Conservation (phyloP, 805 yeast genomes). For the Yamadazyma kitorensis region DNA sequence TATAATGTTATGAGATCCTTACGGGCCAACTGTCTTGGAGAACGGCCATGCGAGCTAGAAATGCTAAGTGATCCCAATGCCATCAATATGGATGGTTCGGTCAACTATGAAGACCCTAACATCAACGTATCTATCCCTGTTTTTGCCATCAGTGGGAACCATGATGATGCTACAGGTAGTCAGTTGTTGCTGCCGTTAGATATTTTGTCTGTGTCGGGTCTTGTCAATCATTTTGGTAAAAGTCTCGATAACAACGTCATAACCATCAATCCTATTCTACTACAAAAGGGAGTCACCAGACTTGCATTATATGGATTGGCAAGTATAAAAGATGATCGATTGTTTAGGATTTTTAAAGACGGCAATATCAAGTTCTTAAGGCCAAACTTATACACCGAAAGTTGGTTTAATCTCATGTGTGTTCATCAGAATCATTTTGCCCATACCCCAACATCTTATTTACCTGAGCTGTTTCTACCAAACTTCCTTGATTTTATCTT, state of each 20-base stretch:
- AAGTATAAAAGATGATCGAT: conserved; percentile 83
- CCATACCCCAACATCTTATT: conserved; percentile 73
- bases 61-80: conserved; percentile 73
- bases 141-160: conserved; percentile 92
- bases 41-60: conserved; percentile 82
- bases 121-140: conserved; percentile 85
- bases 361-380: conserved; percentile 75
- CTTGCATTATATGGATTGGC: conserved; percentile 88
- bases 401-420: conserved; percentile 82
- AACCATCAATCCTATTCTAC: conserved; percentile 67
- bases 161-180: conserved; percentile 93
- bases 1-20: conserved; percentile 76
- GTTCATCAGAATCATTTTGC: conserved; percentile 90
- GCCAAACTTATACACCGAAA: conserved; percentile 55
- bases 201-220: conserved; percentile 73
- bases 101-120: conserved; percentile 90
- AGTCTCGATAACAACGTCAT: conserved; percentile 74
- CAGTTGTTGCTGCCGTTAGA: conserved; percentile 83
- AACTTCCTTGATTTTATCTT: conserved; percentile 74
- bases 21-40: conserved; percentile 74
- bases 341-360: conserved; percentile 77
- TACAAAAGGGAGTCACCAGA: conserved; percentile 79
- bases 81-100: conserved; percentile 61
- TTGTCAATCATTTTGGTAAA: conserved; percentile 87
- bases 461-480: conserved; percentile 86